Evolutionary conservation across 2,329 filamentous ascomycete species (phyloP).

Genomic region (Claviceps humidiphila): DNA sequence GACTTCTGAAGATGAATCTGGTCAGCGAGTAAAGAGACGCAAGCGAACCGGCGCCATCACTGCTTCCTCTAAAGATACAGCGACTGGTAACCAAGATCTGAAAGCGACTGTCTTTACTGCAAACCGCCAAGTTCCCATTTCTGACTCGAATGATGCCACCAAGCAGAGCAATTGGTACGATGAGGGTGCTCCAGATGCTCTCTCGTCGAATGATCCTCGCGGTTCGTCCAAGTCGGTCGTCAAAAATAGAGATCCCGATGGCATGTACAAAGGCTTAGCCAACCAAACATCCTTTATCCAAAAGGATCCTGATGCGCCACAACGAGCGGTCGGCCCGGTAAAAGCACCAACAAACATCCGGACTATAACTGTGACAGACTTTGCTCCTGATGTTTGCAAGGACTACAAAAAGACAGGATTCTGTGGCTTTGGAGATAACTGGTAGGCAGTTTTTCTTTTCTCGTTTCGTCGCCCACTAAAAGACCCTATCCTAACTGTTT

Average conservation of each 20-base stretch:
- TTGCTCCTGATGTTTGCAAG: slow-evolving; percentile 86
- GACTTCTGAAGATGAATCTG: slow-evolving; percentile 64
- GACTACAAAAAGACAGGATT: slow-evolving; percentile 71
- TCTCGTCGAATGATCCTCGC: slow-evolving; percentile 40
- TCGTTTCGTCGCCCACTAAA: background rate
- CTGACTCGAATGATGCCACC: slow-evolving; percentile 71
- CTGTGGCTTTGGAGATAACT: slow-evolving; percentile 27
- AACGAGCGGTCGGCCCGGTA: slow-evolving; percentile 64
- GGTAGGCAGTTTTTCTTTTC: slow-evolving; percentile 15
- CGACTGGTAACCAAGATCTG: slow-evolving; percentile 22
- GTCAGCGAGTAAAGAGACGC: slow-evolving; percentile 65
- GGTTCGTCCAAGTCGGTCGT: slow-evolving; percentile 37
- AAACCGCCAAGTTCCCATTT: slow-evolving; percentile 48
- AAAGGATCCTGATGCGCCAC: slow-evolving; percentile 64
- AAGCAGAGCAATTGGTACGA: slow-evolving; percentile 86
- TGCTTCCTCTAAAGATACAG: slow-evolving; percentile 42
- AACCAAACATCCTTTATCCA: slow-evolving; percentile 64
- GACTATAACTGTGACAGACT: slow-evolving; percentile 82
- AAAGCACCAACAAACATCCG: slow-evolving; percentile 84
- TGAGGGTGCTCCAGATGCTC: slow-evolving; percentile 41
- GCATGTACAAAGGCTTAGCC: slow-evolving; percentile 64
- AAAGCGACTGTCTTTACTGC: slow-evolving; percentile 43
- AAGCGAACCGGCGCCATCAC: slow-evolving; percentile 56
- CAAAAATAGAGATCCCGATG: slow-evolving; percentile 34
- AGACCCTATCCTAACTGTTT: slow-evolving; percentile 1